A percentile compares a stretch with the other conserved stretches of the same genome.
Conservation (phyloP, 768 basidiomycete species). For the Rhodosporidiobolus sp. region DNA sequence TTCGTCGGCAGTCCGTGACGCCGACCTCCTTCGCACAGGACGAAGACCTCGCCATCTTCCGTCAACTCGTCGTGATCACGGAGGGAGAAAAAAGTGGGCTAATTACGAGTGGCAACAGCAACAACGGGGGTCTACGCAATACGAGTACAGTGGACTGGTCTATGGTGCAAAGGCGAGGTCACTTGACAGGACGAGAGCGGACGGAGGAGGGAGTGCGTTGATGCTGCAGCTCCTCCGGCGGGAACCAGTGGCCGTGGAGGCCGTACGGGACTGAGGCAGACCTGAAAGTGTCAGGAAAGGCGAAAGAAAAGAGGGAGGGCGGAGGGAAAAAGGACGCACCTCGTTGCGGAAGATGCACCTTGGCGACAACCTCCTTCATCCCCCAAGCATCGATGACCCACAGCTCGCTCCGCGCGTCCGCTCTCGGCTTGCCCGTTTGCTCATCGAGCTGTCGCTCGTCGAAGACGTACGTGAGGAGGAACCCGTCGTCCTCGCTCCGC, state of each 20-base stretch:
- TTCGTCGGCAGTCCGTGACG: no score
- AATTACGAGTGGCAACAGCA: background rate
- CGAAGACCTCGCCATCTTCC: no score
- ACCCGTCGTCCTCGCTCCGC: constrained; percentile 50
- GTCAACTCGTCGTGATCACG: no score
- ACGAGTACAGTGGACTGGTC: background rate
- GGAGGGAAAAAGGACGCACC: constrained; percentile 11
- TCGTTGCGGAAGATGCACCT: constrained; percentile 44
- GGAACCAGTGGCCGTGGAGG: constrained; percentile 44
- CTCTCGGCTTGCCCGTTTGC: constrained; percentile 42
- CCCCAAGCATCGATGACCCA: constrained; percentile 51
- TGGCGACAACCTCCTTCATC: constrained; percentile 45
- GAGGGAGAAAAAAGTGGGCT: no score
- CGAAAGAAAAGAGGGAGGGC: background rate
- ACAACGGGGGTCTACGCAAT: no score
- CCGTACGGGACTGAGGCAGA: constrained; percentile 42
- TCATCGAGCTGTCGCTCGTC: constrained; percentile 48
- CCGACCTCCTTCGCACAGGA: no score
- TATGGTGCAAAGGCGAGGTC: background rate
- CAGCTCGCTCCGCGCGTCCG: constrained; percentile 48
- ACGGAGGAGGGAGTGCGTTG: constrained; percentile 19
- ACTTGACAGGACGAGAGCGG: no score
- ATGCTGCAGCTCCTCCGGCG: constrained; percentile 37
- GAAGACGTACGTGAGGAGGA: constrained; percentile 50
- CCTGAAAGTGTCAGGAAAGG: background rate